These are phyloP conservation scores for Diaporthe humulicola DNA, from an alignment of 2,329 filamentous ascomycete genomes.

Conservation along the genomic window DNA sequence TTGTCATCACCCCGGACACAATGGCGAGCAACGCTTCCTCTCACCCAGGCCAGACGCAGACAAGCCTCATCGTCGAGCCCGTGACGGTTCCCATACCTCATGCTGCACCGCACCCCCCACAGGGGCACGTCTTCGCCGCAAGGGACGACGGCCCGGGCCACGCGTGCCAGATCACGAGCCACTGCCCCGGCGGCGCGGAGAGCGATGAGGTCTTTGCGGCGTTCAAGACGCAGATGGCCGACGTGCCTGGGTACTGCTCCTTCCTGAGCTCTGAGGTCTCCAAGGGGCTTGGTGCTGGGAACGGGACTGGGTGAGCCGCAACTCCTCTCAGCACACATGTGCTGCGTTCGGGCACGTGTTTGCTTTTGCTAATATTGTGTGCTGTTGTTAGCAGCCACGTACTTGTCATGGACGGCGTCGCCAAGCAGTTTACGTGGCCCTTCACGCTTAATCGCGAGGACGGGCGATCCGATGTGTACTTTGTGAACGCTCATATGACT, in stretches of 20 bases:
- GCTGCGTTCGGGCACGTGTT: background rate
- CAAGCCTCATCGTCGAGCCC: background rate
- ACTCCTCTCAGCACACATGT: background rate
- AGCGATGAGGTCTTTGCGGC: background rate
- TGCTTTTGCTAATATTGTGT: background rate
- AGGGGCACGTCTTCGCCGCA: background rate
- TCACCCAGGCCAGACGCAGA: background rate
- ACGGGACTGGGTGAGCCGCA: background rate
- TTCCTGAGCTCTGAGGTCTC: background rate
- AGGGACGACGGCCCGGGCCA: background rate
- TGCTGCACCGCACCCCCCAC: background rate
- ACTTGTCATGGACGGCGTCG: background rate
- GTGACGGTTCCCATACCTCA: background rate
- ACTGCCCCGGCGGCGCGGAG: constrained; percentile 1
- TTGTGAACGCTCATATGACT: background rate
- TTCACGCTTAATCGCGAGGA: background rate
- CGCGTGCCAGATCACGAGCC: constrained; percentile 11
- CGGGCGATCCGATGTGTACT: background rate
- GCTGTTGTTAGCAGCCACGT: background rate
- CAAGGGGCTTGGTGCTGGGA: background rate
- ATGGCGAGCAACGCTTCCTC: background rate
- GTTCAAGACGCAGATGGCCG: background rate
- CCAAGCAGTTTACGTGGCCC: background rate
- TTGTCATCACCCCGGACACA: background rate
- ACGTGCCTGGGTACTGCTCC: background rate